Evolutionary conservation across 2,329 filamentous ascomycete species (phyloP).

Genomic region (Fusarium penzigii): DNA sequence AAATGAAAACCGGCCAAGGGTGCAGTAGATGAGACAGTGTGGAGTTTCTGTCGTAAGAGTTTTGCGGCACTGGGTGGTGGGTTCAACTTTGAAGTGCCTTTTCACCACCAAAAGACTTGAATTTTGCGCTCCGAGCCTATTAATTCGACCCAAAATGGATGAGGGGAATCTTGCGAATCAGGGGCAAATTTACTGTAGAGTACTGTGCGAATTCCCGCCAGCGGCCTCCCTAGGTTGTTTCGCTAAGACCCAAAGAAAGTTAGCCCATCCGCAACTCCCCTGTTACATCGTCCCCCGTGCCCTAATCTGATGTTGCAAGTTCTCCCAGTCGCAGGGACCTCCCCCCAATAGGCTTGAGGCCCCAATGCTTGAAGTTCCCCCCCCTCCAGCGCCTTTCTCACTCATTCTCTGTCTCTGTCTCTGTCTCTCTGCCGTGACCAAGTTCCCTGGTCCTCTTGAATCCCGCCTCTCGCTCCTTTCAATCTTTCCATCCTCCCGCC

Average conservation of each 20-base stretch:
- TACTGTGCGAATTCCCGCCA: constrained; percentile 19
- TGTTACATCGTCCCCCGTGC: constrained; percentile 23
- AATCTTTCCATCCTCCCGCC: constrained; percentile 10
- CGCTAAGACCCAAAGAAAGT: constrained; percentile 23
- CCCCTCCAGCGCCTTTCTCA: constrained; percentile 12
- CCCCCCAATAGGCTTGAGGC: no score
- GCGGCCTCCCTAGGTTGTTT: constrained; percentile 22
- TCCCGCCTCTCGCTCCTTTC: constrained; percentile 29
- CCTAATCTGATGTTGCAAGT: constrained; percentile 22
- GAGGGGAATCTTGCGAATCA: constrained; percentile 13
- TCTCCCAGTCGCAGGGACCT: constrained; percentile 16
- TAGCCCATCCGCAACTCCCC: constrained; percentile 21
- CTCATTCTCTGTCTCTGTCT: constrained; percentile 5
- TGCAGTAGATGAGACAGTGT: neutral
- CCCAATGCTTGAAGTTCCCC: neutral
- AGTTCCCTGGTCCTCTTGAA: constrained; percentile 22
- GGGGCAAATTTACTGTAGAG: constrained; percentile 19
- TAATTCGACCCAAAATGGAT: constrained; percentile 8
- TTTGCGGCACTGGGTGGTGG: neutral
- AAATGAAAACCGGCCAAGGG: neutral
- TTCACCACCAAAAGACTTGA: constrained; percentile 6
- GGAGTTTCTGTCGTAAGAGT: neutral
- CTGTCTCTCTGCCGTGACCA: constrained; percentile 1
- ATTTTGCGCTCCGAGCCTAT: constrained; percentile 12
- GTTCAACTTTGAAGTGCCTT: neutral